Conservation (phyloP, 805 yeast genomes). For the Grigorovia transvaalensis region DNA sequence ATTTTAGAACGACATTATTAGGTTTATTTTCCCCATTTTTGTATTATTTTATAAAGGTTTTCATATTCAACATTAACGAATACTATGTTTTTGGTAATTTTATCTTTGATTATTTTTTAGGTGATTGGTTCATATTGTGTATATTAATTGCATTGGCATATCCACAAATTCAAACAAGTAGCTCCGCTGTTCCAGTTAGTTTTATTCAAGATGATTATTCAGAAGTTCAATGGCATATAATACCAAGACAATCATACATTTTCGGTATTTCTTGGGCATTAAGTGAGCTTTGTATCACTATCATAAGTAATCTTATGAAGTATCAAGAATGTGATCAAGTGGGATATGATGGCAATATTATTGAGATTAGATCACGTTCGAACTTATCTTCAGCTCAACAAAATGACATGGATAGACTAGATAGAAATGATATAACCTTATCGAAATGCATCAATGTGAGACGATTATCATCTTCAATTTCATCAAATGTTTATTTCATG, state of each 20-base stretch:
- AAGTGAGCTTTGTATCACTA: constrained; percentile 24
- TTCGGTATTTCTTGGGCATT: constrained; percentile 32
- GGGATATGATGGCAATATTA: neutral
- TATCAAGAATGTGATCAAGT: constrained; percentile 15
- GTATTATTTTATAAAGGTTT: constrained; percentile 24
- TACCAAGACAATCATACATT: constrained; percentile 31
- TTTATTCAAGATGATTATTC: constrained; percentile 1
- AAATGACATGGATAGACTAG: neutral
- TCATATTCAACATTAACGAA: constrained; percentile 21
- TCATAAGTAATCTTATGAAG: constrained; percentile 17
- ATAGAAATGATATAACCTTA: constrained; percentile 26
- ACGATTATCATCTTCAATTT: constrained; percentile 26
- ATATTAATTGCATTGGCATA: constrained; percentile 31
- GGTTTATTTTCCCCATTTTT: constrained; percentile 30
- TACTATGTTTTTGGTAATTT: constrained; percentile 24
- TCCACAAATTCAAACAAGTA: constrained; percentile 28
- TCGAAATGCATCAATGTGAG: constrained; percentile 31
- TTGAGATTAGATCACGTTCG: neutral
- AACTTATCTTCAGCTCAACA: neutral
- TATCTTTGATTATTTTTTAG: constrained; percentile 23
- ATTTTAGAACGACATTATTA: constrained; percentile 30
- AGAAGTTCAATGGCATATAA: constrained; percentile 30
- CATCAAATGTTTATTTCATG: constrained; percentile 23
- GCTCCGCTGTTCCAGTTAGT: too few relatives aligned
- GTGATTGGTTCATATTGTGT: constrained; percentile 30